Evolutionary conservation across 345 rosid species (phyloP), one percentile per base, ranked within the genome.

Genomic region (Microthlaspi erraticum): DNA sequence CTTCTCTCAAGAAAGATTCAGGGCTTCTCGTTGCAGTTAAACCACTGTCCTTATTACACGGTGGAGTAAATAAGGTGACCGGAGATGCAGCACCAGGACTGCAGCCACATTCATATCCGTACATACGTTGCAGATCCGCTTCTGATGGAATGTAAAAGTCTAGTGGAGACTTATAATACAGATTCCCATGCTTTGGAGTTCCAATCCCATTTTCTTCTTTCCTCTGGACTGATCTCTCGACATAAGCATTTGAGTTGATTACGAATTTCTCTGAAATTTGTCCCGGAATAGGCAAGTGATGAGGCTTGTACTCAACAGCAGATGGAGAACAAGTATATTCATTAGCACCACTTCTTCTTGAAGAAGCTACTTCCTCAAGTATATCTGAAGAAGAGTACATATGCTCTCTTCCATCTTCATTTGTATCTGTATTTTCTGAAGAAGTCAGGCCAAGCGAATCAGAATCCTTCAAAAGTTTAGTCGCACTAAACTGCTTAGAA

Each of bases 11-110:
- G 36, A 86, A 79, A 71, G 88, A 84, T 80, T 93, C 97, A 49
- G 96, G 96, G 78, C 90, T 89, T 58, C 75, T 51, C 2, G 71
- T 79, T 13, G 60, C 63, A 60, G 73, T 48, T 60, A 82, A 82
- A 62, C 76, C 60, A 52, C 81, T 39, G 71, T 66, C 72, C 79
- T 81, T 89, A 73, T 71, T 83, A 70, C 88, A 79, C 51, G 96
- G 89, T 64, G 96, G 88, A 49, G 98, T 97, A 64, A 86, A 83
- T 84, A 84, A 80, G 85, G 81, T 77, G 72, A 81, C 37, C 43
- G 96, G 89, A 49, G 98, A 83, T 13, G 70, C 46, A 66, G 74
- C 54, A 56, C 60, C 38, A 9, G 83, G 89, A 76, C 83, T 82
- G 77, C 80, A 76, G 58, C 50, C 72, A 75, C 57, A 64, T 39